Percentiles rank a stretch among this genome's conserved stretches.
phyloP scores from a whole-genome alignment of 129 eudicot genomes.

The Sambucus nigra region DNA sequence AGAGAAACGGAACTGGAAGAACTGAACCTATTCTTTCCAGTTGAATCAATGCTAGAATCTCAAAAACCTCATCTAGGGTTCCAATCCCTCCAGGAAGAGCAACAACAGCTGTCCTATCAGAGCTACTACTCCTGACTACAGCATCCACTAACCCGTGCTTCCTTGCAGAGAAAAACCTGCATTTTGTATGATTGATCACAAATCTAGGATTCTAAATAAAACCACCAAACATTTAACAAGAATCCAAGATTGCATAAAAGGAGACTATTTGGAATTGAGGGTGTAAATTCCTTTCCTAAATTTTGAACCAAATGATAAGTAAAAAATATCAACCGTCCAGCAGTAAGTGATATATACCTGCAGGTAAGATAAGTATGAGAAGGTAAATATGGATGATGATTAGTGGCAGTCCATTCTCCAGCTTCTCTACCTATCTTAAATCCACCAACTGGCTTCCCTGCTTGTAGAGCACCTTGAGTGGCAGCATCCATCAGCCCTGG shows the following conservation, averaged over 20 bases:
- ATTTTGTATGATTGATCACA: too few species aligned
- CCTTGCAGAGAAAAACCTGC: constrained; percentile 92
- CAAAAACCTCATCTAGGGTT: constrained; percentile 84
- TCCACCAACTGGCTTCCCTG: constrained; percentile 92
- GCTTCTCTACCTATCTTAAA: constrained; percentile 96
- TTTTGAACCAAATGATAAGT: too few species aligned
- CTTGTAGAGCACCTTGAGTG: constrained; percentile 82
- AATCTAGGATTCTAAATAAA: background rate
- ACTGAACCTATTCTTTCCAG: constrained; percentile 73
- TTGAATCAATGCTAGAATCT: constrained; percentile 78
- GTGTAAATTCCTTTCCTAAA: background rate
- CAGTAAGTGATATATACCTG: constrained; percentile 39
- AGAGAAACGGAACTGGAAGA: constrained; percentile 59
- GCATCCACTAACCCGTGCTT: constrained; percentile 96
- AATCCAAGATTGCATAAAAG: background rate
- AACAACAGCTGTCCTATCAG: constrained; percentile 72
- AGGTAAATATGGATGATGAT: constrained; percentile 80
- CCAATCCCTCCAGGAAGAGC: constrained; percentile 95
- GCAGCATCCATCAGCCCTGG: constrained; percentile 99
- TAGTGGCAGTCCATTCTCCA: constrained; percentile 81
- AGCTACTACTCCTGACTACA: constrained; percentile 43
- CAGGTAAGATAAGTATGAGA: constrained; percentile 74
- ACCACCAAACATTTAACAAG: background rate
- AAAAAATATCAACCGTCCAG: background rate
- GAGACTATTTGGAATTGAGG: background rate